Percentiles rank a stretch among this genome's conserved stretches.
These are phyloP conservation scores for Talaromyces nanjingensis DNA, from an alignment of 495 filamentous ascomycete genomes.

Conservation along the genomic window DNA sequence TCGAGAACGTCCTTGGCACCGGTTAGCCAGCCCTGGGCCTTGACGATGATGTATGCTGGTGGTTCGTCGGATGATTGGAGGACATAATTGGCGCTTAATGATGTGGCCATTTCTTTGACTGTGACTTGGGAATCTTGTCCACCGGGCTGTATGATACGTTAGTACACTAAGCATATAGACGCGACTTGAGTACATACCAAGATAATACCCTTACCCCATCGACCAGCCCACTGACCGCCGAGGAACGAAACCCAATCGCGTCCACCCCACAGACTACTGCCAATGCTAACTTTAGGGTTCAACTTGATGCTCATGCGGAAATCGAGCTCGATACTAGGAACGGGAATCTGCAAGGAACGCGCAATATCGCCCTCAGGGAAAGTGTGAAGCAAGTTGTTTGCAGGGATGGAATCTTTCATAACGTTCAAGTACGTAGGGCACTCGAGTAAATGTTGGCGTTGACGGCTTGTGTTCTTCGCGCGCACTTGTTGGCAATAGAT, in stretches of 20 bases:
- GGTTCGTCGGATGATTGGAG: constrained; percentile 53
- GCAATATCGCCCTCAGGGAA: constrained; percentile 49
- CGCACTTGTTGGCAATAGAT: constrained; percentile 53
- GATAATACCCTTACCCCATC: constrained; percentile 53
- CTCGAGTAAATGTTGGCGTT: constrained; percentile 48
- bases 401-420: constrained; percentile 53
- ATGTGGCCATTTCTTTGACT: constrained; percentile 47
- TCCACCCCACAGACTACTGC: constrained; percentile 47
- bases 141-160: constrained; percentile 36
- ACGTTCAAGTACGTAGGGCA: constrained; percentile 49
- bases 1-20: constrained; percentile 52
- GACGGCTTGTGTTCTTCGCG: constrained; percentile 50
- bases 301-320: constrained; percentile 58
- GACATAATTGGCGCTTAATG: constrained; percentile 46
- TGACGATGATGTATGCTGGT: constrained; percentile 53
- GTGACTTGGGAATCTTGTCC: constrained; percentile 55
- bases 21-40: constrained; percentile 49
- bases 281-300: constrained; percentile 49
- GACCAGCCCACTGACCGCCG: constrained; percentile 53
- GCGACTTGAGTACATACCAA: constrained; percentile 34
- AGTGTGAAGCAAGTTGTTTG: constrained; percentile 49
- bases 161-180: background rate
- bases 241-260: constrained; percentile 53
- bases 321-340: constrained; percentile 51
- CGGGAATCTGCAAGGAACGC: constrained; percentile 45